Evolutionary conservation across 441 rosid species (phyloP).

Genomic region (Populus trichocarpa): DNA sequence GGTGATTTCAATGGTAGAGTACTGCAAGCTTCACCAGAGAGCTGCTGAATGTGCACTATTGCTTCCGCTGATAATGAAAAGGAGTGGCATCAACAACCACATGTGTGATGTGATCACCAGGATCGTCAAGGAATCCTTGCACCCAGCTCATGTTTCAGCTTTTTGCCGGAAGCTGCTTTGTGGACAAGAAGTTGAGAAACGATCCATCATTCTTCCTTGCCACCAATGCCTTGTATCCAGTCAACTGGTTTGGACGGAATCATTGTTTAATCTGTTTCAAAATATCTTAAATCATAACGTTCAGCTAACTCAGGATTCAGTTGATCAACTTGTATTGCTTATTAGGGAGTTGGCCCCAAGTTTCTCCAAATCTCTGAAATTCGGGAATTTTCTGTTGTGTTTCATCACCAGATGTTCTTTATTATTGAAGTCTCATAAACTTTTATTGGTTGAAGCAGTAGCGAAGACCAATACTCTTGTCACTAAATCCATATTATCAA

Average conservation of each 20-base stretch:
- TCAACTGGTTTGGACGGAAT: slow-evolving; percentile 73
- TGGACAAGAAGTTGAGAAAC: slow-evolving; percentile 40
- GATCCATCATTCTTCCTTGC: slow-evolving; percentile 47
- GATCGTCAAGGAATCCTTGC: slow-evolving; percentile 66
- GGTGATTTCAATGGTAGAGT: slow-evolving; percentile 47
- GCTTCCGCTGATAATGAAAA: slow-evolving; percentile 53
- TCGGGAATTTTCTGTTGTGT: slow-evolving; percentile 66
- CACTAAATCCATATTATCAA: slow-evolving; percentile 59
- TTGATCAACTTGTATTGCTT: slow-evolving; percentile 46
- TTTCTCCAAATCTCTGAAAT: slow-evolving; percentile 59
- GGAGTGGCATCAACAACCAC: slow-evolving; percentile 55
- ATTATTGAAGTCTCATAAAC: slow-evolving; percentile 42
- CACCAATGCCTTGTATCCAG: slow-evolving; percentile 45
- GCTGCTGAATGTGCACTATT: slow-evolving; percentile 60
- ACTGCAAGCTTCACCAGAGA: slow-evolving; percentile 61
- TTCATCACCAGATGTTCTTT: slow-evolving; percentile 48
- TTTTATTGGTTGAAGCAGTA: slow-evolving; percentile 44
- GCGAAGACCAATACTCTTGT: slow-evolving; percentile 57
- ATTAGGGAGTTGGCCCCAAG: slow-evolving; percentile 37
- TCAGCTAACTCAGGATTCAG: slow-evolving; percentile 53
- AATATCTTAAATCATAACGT: slow-evolving; percentile 51
- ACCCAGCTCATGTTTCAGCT: slow-evolving; percentile 69
- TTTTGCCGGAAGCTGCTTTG: slow-evolving; percentile 68
- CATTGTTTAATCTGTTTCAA: slow-evolving; percentile 56
- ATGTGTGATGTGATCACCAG: slow-evolving; percentile 53